Base-by-base conservation (phyloP, 2,329 filamentous ascomycete genomes). In the Fusarium paranaense region DNA sequence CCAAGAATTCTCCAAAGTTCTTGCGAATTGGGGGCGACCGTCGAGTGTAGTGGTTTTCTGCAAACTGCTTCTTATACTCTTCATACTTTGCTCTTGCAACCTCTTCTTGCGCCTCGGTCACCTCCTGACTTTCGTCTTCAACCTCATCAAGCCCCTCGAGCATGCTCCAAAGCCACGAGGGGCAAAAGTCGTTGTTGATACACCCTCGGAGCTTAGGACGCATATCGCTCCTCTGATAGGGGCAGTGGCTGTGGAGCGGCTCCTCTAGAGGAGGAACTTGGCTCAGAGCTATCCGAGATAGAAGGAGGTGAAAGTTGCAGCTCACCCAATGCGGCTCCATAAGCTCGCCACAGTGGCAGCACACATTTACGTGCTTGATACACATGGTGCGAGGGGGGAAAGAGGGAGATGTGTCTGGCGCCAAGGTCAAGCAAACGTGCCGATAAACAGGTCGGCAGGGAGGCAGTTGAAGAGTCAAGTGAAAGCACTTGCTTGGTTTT, bases 301-400 rank as follows among this genome's bases (percentile, higher is more conserved):
- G 8, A n/a, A 65, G 18, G 2, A n/a, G 27, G 57, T 66, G 71
- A 27, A 25, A 27, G 11, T 62, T n/a, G 33, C 71, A 73, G 4
- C 33, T 35, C 7, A 27, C n/a, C 42, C 63, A 71, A 32, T 64
- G 58, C 20, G 30, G n/a, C 5, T 18, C 18, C 13, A 73, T 37
- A 11, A 22, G 33, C 16, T 73, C 71, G 4, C 71, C 71, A 10
- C 71, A 73, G 33, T 73, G 35, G 42, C 71, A 71, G 33, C 71
- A 73, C 27, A 47, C 45, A 2, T 20, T n/a, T 35, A 56, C 27
- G 38, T 65, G 10, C 13, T 71, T 47, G 14, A 62, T 54, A 11
- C 71, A 73, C 71, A 71, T 74, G 27, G 13, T 54, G 27, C 11
- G 3, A 33, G 27, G 11, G 6, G 6, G n/a, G 0, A 6, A n/a